Conservation (phyloP, 75 land plant genomes). For the Pinus taeda region DNA sequence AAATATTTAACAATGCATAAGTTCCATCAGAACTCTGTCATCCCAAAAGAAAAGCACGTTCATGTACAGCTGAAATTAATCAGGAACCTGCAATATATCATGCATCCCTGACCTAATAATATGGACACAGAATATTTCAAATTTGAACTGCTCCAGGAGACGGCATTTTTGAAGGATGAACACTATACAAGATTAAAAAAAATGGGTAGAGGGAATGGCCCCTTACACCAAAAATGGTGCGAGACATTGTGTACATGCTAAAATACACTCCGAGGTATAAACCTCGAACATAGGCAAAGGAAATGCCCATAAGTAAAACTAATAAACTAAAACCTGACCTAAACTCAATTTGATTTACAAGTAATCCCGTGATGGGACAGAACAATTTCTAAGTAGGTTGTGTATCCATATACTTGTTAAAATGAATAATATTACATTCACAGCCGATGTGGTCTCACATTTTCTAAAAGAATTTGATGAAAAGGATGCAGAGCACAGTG, state of each 20-base stretch:
- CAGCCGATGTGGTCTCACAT: background rate
- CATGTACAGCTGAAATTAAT: background rate
- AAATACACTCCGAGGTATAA: conserved; percentile 5
- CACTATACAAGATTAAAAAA: conserved; percentile 5
- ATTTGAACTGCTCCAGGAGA: background rate
- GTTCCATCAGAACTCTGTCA: background rate
- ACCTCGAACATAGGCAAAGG: background rate
- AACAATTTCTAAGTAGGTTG: conserved; percentile 6
- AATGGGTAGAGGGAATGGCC: background rate
- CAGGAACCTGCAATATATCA: background rate
- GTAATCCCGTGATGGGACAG: conserved; percentile 9
- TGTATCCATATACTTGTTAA: conserved; percentile 8
- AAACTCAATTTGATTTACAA: conserved; percentile 10
- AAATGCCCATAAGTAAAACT: background rate
- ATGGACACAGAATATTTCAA: background rate
- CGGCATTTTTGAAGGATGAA: background rate
- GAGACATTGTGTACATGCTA: conserved; percentile 1
- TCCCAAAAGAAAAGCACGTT: background rate
- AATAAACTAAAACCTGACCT: conserved; percentile 3
- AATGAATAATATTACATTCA: conserved; percentile 7
- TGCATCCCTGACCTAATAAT: background rate
- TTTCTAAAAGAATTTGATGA: conserved; percentile 4
- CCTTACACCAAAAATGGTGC: background rate
- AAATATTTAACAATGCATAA: no score
- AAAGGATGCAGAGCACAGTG: conserved; percentile 2